phyloP scores from a whole-genome alignment of 805 yeast species.

The Ogataea pini region DNA sequence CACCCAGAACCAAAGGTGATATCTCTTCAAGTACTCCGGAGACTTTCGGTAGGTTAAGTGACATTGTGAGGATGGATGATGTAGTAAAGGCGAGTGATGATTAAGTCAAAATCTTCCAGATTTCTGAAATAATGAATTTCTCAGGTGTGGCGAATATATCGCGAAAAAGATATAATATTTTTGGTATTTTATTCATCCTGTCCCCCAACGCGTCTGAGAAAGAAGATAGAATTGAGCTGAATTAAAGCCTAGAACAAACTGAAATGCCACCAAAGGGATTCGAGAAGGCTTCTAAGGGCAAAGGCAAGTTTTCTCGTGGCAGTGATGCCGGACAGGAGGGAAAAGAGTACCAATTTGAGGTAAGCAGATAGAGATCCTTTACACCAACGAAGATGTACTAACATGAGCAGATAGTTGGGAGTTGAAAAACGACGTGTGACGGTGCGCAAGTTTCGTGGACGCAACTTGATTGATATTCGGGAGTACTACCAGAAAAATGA shows the following conservation, averaged over 20 bases:
- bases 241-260: background rate
- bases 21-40: constrained; percentile 34
- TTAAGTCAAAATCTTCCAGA: no score
- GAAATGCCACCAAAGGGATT: constrained; percentile 1
- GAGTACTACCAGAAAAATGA: constrained; percentile 69
- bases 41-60: constrained; percentile 24
- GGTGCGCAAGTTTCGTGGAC: constrained; percentile 69
- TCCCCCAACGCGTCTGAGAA: background rate
- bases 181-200: background rate
- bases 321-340: background rate
- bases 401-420: constrained; percentile 23
- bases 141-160: background rate
- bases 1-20: constrained; percentile 76
- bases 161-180: background rate
- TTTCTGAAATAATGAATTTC: background rate
- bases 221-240: background rate
- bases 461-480: constrained; percentile 74
- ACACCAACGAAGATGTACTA: background rate
- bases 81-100: no score
- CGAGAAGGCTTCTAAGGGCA: constrained; percentile 11
- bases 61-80: constrained; percentile 14
- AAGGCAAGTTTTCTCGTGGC: background rate
- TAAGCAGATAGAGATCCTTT: constrained; percentile 9
- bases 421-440: constrained; percentile 65
- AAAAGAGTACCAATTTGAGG: constrained; percentile 23